Base-by-base conservation (phyloP, 768 basidiomycete genomes). In the Leccinellum albellum region DNA sequence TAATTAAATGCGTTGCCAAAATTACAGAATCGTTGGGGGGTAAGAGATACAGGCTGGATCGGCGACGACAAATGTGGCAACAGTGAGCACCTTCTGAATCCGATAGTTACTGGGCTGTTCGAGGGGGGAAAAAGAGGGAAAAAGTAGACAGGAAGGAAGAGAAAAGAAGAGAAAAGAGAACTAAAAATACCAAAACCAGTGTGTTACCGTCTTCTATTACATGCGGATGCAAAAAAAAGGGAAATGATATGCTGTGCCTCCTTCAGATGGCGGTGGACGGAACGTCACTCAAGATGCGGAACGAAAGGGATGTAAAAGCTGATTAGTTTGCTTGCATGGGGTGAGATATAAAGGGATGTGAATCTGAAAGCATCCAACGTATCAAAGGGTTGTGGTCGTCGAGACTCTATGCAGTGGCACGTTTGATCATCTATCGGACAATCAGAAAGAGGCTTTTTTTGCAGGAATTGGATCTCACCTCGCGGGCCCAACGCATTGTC, bases 401-500 rank as follows among this genome's bases (percentile, higher is more conserved):
- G 50, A 29, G 17, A 48, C 64, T 82, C 76, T 85, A 89, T 78
- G 83, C 82, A 33, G 89, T 91, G 42, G 90, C 90, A 24, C 78
- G 78, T 75, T 88, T 92, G 64, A 91, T 82, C 85, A 88, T 87
- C 90, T 92, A 52, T 32, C 42, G 14, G 52, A 58, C 12, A 15
- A 42, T 53, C 44, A 58, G 40, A 26, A 7, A 3, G 6, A 14
- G 10, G 6, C 4, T 2, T 26, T 12, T 40, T 6, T 1, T 9
- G 37, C n/a, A 10, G 37, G 0, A 14, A 6, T 32, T 7, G 7
- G 4, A 31, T 70, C 83, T 53, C 62, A 94, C 94, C 83, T 97
- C 94, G 53, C 90, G 84, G 20, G 94, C 93, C 93, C 94, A 97
- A 60, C 91, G 88, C 76, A 93, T 78, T 3, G 90, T 92, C 79